phyloP scores from a whole-genome alignment of 2,329 filamentous ascomycete species.

The Colletotrichum lindemuthianum region DNA sequence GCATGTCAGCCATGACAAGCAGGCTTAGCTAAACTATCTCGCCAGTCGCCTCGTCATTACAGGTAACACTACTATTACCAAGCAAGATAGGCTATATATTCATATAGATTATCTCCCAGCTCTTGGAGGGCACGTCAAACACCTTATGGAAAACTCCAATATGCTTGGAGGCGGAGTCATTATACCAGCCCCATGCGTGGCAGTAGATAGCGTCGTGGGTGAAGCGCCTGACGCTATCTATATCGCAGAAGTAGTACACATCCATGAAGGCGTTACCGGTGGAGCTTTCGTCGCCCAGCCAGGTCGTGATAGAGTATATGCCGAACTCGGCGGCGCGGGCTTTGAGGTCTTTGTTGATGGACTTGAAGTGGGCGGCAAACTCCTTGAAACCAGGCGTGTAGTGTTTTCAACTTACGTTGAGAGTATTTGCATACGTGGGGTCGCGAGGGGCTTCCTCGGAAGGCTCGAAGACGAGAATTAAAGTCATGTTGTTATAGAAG shows the following conservation, averaged over 20 bases:
- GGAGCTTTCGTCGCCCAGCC: background rate
- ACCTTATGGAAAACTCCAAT: background rate
- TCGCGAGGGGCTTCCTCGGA: too few relatives aligned
- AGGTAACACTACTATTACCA: background rate
- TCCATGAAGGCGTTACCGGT: background rate
- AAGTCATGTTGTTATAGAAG: too few relatives aligned
- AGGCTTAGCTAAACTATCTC: background rate
- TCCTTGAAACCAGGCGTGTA: too few relatives aligned
- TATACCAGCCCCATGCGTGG: background rate
- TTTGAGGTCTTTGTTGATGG: background rate
- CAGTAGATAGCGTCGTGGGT: background rate
- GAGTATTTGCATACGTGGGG: too few relatives aligned
- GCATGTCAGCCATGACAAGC: too few relatives aligned
- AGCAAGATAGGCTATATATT: background rate
- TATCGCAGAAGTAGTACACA: background rate
- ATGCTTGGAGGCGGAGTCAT: background rate
- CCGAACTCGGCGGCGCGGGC: background rate
- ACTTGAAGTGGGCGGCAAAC: background rate
- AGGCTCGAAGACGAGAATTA: too few relatives aligned
- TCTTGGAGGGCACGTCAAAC: background rate
- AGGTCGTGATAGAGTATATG: background rate
- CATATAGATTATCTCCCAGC: background rate
- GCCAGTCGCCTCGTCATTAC: background rate
- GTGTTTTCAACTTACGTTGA: too few relatives aligned
- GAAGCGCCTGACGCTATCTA: background rate